A percentile compares a stretch with the other conserved stretches of the same genome.
Evolutionary conservation across 2,329 filamentous ascomycete species (phyloP).

Genomic region (Sphaceloma murrayae): DNA sequence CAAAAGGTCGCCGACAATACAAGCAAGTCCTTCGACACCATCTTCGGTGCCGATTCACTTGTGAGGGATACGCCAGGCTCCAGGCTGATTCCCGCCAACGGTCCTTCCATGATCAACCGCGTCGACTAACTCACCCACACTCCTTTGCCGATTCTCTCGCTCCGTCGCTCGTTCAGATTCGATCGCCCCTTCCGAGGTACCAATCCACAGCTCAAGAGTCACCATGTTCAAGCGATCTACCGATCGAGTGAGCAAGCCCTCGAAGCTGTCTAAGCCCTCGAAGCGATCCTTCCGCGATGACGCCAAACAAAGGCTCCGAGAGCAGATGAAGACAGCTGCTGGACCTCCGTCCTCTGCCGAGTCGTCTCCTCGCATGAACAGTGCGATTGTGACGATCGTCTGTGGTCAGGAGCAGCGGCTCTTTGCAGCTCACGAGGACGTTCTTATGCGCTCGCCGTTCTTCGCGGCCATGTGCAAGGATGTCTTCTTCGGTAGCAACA

Average conservation of each 20-base stretch:
- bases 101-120: slow-evolving; percentile 15
- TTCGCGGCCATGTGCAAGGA: slow-evolving; percentile 54
- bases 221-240: slow-evolving; percentile 92
- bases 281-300: slow-evolving; percentile 71
- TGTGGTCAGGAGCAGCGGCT: slow-evolving; percentile 77
- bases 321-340: slow-evolving; percentile 58
- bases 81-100: slow-evolving; percentile 6
- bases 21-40: slow-evolving; percentile 17
- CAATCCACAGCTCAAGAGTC: no score
- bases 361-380: slow-evolving; percentile 44
- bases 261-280: slow-evolving; percentile 65
- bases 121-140: slow-evolving; percentile 19
- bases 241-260: slow-evolving; percentile 81
- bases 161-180: slow-evolving; percentile 32
- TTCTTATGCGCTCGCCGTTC: slow-evolving; percentile 75
- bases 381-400: slow-evolving; percentile 75
- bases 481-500: slow-evolving; percentile 58
- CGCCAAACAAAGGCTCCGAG: slow-evolving; percentile 78
- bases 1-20: slow-evolving; percentile 20
- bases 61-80: slow-evolving; percentile 16
- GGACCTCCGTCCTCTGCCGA: slow-evolving; percentile 32
- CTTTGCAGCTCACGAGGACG: slow-evolving; percentile 92
- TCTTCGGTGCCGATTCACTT: slow-evolving; percentile 16
- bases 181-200: slow-evolving; percentile 34
- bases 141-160: slow-evolving; percentile 1